Evolutionary conservation across 2,329 filamentous ascomycete species (phyloP).

Genomic region (Huntiella decipiens): DNA sequence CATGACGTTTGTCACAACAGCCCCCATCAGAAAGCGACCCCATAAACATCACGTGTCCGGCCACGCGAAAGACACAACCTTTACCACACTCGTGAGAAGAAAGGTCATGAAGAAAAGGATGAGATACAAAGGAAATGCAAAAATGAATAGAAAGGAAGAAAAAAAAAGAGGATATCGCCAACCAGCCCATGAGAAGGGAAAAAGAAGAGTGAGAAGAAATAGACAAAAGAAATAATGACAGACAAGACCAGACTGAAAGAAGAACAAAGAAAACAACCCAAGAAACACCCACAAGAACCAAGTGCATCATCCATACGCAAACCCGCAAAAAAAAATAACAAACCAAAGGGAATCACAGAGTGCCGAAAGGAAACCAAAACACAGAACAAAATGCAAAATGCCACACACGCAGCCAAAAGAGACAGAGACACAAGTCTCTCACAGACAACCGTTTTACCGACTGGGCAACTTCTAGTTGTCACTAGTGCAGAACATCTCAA

Average conservation of each 20-base stretch:
- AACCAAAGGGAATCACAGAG: slow-evolving; percentile 4
- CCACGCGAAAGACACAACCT: background rate
- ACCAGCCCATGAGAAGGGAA: background rate
- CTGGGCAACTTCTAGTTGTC: slow-evolving; percentile 18
- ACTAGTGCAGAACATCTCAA: slow-evolving; percentile 64
- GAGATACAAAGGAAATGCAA: slow-evolving; percentile 3
- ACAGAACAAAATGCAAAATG: slow-evolving; percentile 2
- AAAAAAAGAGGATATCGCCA: slow-evolving; percentile 7
- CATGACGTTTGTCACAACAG: background rate
- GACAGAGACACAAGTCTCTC: background rate
- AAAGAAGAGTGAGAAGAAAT: slow-evolving; percentile 1
- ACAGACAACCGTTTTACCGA: background rate
- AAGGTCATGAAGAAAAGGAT: slow-evolving; percentile 1
- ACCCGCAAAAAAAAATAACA: background rate
- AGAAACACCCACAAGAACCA: slow-evolving; percentile 4
- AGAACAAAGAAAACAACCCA: slow-evolving; percentile 1
- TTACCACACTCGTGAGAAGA: slow-evolving; percentile 1
- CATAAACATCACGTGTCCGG: too few relatives aligned
- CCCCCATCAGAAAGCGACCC: too few relatives aligned
- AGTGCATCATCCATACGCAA: background rate
- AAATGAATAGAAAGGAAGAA: slow-evolving; percentile 6
- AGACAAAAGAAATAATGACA: slow-evolving; percentile 14
- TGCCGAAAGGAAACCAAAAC: slow-evolving; percentile 3
- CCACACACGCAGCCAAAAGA: background rate
- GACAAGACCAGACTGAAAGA: background rate